A percentile compares a stretch with the other conserved stretches of the same genome.
Evolutionary conservation across 164 flowering plant species (phyloP).

Genomic region (Sextonia rubra): DNA sequence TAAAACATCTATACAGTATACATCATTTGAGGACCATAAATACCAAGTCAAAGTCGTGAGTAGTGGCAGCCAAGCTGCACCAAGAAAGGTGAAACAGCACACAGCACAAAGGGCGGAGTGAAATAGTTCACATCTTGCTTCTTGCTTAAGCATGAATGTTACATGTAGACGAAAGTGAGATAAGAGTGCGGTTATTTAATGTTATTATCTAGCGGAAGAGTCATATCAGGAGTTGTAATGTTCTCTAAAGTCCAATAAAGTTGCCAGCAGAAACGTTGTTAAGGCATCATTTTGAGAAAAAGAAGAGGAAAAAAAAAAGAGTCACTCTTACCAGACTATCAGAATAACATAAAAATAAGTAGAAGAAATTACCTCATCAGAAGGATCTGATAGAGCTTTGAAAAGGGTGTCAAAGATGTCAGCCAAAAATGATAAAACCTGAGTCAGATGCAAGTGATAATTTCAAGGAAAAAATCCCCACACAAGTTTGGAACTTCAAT

Average conservation of each 20-base stretch:
- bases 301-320: too few relatives aligned
- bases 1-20: neutral
- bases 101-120: neutral
- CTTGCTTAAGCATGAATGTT: neutral
- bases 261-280: neutral
- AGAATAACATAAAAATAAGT: neutral
- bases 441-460: constrained; percentile 22
- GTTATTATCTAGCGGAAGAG: neutral
- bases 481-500: neutral
- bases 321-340: too few relatives aligned
- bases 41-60: neutral
- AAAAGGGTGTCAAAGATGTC: constrained; percentile 83
- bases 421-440: constrained; percentile 71
- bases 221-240: neutral
- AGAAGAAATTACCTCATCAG: constrained; percentile 63
- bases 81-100: neutral
- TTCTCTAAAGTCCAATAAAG: neutral
- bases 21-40: neutral
- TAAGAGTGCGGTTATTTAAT: neutral
- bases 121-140: too few relatives aligned
- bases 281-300: too few relatives aligned
- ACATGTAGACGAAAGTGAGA: neutral
- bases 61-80: neutral
- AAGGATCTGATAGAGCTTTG: constrained; percentile 76
- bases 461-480: neutral